Evolutionary conservation across 1,284 basidiomycete species (phyloP).

Genomic region (Mycena citricolor): DNA sequence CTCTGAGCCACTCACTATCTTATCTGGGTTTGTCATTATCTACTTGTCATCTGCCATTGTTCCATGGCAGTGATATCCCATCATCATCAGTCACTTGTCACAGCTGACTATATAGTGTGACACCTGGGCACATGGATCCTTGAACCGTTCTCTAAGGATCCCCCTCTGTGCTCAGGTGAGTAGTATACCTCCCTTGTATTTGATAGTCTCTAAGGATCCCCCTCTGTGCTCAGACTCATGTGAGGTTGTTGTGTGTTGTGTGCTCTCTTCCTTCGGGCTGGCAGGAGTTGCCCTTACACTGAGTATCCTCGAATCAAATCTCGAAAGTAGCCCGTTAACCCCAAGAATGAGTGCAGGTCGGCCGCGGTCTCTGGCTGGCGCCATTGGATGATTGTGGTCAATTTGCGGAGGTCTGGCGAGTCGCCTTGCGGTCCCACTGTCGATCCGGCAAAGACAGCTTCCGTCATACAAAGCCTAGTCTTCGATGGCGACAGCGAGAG

Average conservation of each 20-base stretch:
- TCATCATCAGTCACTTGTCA: no score
- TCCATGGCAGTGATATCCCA: no score
- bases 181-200: no score
- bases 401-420: constrained; percentile 31
- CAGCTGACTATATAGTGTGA: no score
- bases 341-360: constrained; percentile 28
- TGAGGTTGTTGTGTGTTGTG: constrained; percentile 1
- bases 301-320: constrained; percentile 32
- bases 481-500: constrained; percentile 36
- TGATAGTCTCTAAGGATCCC: no score
- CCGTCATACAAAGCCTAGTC: constrained; percentile 31
- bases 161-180: no score
- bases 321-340: constrained; percentile 30
- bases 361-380: constrained; percentile 28
- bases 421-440: constrained; percentile 31
- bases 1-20: no score
- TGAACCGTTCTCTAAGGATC: no score
- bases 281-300: constrained; percentile 29
- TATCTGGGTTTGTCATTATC: no score
- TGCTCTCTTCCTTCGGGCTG: constrained; percentile 25
- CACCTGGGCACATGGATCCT: no score
- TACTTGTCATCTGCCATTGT: no score
- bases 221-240: no score
- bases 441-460: constrained; percentile 34
- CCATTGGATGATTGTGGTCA: constrained; percentile 37